Conservation (phyloP, 192 early-diverging fungal species). For the Gaertneriomyces semiglobifer region DNA sequence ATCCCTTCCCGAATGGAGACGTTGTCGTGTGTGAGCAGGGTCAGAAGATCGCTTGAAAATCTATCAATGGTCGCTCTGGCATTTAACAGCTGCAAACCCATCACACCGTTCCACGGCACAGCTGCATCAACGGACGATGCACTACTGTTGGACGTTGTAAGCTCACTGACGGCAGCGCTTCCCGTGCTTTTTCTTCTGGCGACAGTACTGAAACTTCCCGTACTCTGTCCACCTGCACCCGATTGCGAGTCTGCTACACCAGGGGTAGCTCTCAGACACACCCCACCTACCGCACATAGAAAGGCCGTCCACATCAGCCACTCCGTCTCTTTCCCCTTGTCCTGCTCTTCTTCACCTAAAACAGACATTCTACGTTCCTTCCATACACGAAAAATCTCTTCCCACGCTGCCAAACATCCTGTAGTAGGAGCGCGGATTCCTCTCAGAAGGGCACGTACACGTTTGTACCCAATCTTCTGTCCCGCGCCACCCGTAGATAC, state of each 20-base stretch:
- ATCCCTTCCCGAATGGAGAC: slow-evolving; percentile 69
- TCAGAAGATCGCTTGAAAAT: slow-evolving; percentile 69
- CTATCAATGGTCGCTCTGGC: slow-evolving; percentile 55
- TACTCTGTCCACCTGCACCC: background rate
- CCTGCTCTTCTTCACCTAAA: slow-evolving; percentile 1
- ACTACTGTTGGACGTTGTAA: no score
- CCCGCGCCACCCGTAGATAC: slow-evolving; percentile 37
- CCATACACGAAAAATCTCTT: slow-evolving; percentile 77
- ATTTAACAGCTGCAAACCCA: slow-evolving; percentile 17
- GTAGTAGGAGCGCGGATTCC: slow-evolving; percentile 63
- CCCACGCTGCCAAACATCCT: slow-evolving; percentile 78
- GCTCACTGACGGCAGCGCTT: no score
- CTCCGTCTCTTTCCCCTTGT: slow-evolving; percentile 39
- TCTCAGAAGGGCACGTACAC: slow-evolving; percentile 66
- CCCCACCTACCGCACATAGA: slow-evolving; percentile 72
- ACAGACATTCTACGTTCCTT: slow-evolving; percentile 28
- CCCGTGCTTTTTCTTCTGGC: background rate
- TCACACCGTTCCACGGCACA: slow-evolving; percentile 25
- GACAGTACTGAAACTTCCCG: slow-evolving; percentile 1
- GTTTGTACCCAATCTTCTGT: slow-evolving; percentile 73
- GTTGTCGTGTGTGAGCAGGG: slow-evolving; percentile 70
- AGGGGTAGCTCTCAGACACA: slow-evolving; percentile 49
- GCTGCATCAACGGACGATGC: slow-evolving; percentile 2
- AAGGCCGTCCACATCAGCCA: slow-evolving; percentile 85
- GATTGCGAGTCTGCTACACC: slow-evolving; percentile 15